Base-by-base conservation (phyloP, 495 filamentous ascomycete species). In the Daldinia vernicosa region DNA sequence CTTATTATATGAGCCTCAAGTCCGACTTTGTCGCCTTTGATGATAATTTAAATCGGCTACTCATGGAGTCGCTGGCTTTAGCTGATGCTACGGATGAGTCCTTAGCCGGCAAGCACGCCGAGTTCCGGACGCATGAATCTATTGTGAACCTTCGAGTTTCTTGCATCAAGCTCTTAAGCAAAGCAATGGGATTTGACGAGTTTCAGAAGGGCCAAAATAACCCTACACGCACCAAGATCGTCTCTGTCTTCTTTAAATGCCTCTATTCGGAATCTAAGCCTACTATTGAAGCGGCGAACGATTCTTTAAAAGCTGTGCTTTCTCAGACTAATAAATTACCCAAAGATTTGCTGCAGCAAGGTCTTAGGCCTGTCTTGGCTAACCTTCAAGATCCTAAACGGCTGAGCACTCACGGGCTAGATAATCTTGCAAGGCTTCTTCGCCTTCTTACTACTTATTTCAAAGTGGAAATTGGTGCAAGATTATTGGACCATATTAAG, bases 181-280 rank as follows among this genome's bases (percentile, higher is more conserved):
- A 92, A 67, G 95, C 96, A 7, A 95, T 98, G 87, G 86, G 88
- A 51, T 97, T 97, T 77, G 89, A 92, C 1, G 96, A 97, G 32
- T 98, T 97, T 74, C 88, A 86, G 75, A 90, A 89, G 50, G 79
- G 81, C 6, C 76, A 76, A 52, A 88, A 88, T 37, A 92, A 90
- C 59, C 89, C 91, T 3, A 95, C 90, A 33, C 85, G 94, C 59
- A 87, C 88, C 28, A 90, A 93, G 54, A 94, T 97, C 58, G 96
- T 99, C 22, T 90, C 92, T 1, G 92, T 97, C 6, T 98, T 98
- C 83, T 99, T 99, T 87, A 98, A 97, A 72, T 96, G 92, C 17
- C 84, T 99, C 1, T 98, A 98, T 78, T 96, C 93, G 5, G 90
- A 94, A 71, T 94, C 93, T 17, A 87, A 90, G 12, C 92, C 95